Base-by-base conservation (phyloP, 2,329 filamentous ascomycete genomes). In the Metarhizium rileyi region DNA sequence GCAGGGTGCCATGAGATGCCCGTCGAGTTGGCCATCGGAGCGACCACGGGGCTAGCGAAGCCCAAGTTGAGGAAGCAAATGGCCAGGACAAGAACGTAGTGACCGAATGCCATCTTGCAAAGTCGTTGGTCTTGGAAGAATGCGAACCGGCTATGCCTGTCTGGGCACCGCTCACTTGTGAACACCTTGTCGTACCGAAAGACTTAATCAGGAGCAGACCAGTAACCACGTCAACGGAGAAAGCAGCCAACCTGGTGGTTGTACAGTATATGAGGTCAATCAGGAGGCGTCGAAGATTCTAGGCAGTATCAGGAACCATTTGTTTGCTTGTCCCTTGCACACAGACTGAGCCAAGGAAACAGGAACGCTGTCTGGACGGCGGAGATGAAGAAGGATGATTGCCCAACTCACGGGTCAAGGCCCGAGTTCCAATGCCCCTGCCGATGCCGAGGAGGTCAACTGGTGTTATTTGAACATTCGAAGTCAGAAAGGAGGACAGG, bases 1-100 rank as follows among this genome's bases (percentile, higher is more conserved):
- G 59, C 52, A 28, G 61, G 59, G 9, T 51, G 55, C 62, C 62
- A 66, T 8, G 50, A 56, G 40, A 61, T 47, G 40, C 50, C 52
- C 9, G 51, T 53, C 41, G 50, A 55, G 53, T 56, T 56, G 30
- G 48, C 40, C 27, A 49, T 38, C 40, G 43, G 14, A 12, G 41
- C 4, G 18, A 9, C 14, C 3, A 42, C 41, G 22, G 51, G 45
- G 12, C 48, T 5, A 18, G 44, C 38, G 48, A 44, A 43, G 20
- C 44, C 35, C 16, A 46, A 23, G 33, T 22, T 43, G 23, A 44
- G 35, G 25, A 44, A 40, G 26, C 20, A 35, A 9, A 52, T 12
- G 6, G 42, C n/a, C 22, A 36, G 41, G 23, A 16, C 45, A 20
- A 44, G 16, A n/a, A 22, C 20, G 6, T 26, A 35, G 16, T 28